phyloP scores from a whole-genome alignment of 176 grass and related monocot genomes.

The Musa schizocarpa region DNA sequence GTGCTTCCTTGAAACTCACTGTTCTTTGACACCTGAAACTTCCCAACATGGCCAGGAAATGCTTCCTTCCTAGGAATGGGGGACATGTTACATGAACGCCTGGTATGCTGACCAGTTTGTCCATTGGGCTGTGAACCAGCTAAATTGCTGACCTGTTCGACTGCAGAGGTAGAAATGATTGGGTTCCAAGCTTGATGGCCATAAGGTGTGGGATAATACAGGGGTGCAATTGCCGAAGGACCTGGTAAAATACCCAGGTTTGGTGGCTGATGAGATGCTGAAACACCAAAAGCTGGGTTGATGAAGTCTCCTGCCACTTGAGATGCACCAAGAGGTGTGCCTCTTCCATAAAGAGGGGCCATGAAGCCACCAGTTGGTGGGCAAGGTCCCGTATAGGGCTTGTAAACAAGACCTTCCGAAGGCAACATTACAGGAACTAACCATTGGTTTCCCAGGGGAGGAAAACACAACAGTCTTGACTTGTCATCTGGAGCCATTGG shows the following conservation, averaged over 20 bases:
- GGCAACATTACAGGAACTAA: slow-evolving; percentile 78
- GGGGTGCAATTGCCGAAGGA: slow-evolving; percentile 31
- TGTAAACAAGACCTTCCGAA: slow-evolving; percentile 88
- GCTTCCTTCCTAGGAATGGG: slow-evolving; percentile 36
- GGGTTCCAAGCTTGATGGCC: slow-evolving; percentile 44
- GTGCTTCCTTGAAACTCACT: slow-evolving; percentile 74
- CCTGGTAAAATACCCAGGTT: slow-evolving; percentile 43
- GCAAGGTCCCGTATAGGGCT: slow-evolving; percentile 61
- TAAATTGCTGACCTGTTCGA: slow-evolving; percentile 41
- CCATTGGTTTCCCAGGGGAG: slow-evolving; percentile 60
- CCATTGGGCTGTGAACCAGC: slow-evolving; percentile 31
- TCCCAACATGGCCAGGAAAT: slow-evolving; percentile 33
- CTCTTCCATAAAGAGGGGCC: slow-evolving; percentile 53
- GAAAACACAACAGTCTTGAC: slow-evolving; percentile 33
- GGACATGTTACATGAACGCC: slow-evolving; percentile 47
- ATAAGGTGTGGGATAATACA: slow-evolving; percentile 67
- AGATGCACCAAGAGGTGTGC: slow-evolving; percentile 35
- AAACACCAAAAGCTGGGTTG: slow-evolving; percentile 47
- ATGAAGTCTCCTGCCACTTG: slow-evolving; percentile 50
- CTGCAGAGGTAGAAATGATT: slow-evolving; percentile 32
- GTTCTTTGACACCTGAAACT: slow-evolving; percentile 51
- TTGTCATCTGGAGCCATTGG: slow-evolving; percentile 42
- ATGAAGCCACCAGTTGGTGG: slow-evolving; percentile 75
- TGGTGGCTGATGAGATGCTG: slow-evolving; percentile 37
- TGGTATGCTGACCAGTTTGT: slow-evolving; percentile 34